Evolutionary conservation across 73 alveolate species (phyloP).

Genomic region (Paramecium caudatum): DNA sequence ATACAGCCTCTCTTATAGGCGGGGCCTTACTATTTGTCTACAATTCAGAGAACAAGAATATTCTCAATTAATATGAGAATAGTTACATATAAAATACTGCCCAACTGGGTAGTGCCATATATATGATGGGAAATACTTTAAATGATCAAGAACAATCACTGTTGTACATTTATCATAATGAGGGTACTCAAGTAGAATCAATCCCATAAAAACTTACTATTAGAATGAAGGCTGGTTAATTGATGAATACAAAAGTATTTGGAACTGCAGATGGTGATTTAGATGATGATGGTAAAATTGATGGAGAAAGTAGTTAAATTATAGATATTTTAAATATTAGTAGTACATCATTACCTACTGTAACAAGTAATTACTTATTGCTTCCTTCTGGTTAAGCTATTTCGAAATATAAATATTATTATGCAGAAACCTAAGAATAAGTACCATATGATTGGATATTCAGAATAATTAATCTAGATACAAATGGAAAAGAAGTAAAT

Average conservation of each 20-base stretch:
- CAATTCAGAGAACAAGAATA: neutral
- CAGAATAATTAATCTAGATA: constrained; percentile 40
- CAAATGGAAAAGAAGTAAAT: neutral
- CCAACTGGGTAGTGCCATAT: constrained; percentile 23
- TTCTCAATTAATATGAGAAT: neutral
- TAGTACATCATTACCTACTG: neutral
- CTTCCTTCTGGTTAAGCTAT: constrained; percentile 28
- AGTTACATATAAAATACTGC: neutral
- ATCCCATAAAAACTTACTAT: neutral
- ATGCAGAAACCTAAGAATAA: constrained; percentile 21
- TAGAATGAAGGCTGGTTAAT: constrained; percentile 2
- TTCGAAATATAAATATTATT: constrained; percentile 25
- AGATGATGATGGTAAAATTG: constrained; percentile 2
- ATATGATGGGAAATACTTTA: neutral
- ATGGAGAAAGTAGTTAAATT: neutral
- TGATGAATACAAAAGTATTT: neutral
- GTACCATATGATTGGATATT: constrained; percentile 59
- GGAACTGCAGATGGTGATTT: neutral
- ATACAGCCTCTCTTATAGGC: neutral
- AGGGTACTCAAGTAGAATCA: neutral
- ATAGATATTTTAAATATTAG: neutral
- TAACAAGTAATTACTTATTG: neutral
- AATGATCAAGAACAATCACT: neutral
- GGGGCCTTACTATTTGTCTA: constrained; percentile 30
- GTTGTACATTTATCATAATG: neutral